Evolutionary conservation across 2,329 filamentous ascomycete species (phyloP), one percentile per base, ranked within the genome.

Genomic region (Aspergillus ochraceus): DNA sequence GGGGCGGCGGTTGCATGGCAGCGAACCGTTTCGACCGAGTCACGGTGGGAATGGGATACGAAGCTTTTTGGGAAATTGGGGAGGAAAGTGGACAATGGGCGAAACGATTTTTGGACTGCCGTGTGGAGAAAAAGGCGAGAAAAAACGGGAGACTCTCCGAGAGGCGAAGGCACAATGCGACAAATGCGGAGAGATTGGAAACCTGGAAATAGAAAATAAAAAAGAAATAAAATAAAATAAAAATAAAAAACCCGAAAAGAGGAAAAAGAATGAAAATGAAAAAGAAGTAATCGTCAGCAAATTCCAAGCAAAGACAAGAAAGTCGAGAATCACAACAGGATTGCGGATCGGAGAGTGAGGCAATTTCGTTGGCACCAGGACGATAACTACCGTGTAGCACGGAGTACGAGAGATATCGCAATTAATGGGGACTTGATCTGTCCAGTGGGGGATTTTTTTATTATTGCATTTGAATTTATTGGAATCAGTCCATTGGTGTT

Each of bases 11-110:
- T 62, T 64, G 64, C 66, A 64, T 66, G 58, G 60, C 63, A 59
- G 60, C 60, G 63, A 67, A 64, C 64, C 62, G 58, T 66, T 64
- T 61, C 57, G 60, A 60, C 59, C 58, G 60, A 56, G 57, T 60
- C 45, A 49, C 29, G 53, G 54, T 59, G 60, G 61, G 58, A 56
- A 59, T 59, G 54, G 56, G 60, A 64, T 59, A 65, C 65, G 64
- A 66, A 68, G 66, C 66, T 68, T 67, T 42, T 62, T 60, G 47
- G 61, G 60, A 58, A 60, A 60, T 60, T 63, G 52, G 62, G 64
- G 59, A 8, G 47, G 32, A 30, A 12, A 50, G 59, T 61, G 22
- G 39, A 53, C 55, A 51, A 45, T 17, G 32, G 46, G n/a, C 24
- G 39, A 36, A n/a, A 32, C 30, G 46, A 49, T 36, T 30, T 42